phyloP scores from a whole-genome alignment of 176 grass and related monocot genomes.

The Panicum miliaceum region DNA sequence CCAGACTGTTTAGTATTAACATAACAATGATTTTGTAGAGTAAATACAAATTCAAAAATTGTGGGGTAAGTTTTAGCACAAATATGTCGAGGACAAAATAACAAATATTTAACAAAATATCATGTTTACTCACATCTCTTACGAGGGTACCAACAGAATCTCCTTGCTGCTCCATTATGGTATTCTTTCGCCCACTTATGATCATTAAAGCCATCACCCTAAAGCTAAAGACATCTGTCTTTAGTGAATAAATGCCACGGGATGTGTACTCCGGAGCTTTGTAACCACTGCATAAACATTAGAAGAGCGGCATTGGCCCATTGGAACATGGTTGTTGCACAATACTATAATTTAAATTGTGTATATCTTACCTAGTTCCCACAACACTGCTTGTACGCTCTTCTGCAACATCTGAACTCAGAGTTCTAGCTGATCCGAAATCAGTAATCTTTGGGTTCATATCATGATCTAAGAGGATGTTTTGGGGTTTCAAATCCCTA shows the following conservation, averaged over 20 bases:
- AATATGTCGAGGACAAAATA: neutral
- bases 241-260: constrained; percentile 48
- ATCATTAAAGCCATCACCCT: constrained; percentile 48
- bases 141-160: constrained; percentile 52
- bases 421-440: constrained; percentile 46
- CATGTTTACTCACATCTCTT: constrained; percentile 57
- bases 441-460: constrained; percentile 49
- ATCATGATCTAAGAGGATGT: constrained; percentile 48
- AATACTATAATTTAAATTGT: neutral
- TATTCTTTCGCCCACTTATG: constrained; percentile 50
- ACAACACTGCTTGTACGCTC: constrained; percentile 42
- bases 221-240: constrained; percentile 69
- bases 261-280: constrained; percentile 55
- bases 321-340: neutral
- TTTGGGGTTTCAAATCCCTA: constrained; percentile 54
- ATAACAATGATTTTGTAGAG: no score
- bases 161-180: constrained; percentile 17
- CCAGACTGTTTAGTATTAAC: neutral
- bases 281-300: constrained; percentile 45
- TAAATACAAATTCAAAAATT: neutral
- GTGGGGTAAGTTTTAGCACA: neutral
- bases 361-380: constrained; percentile 46
- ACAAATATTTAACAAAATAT: neutral
- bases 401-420: constrained; percentile 49
- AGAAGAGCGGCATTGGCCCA: neutral